Evolutionary conservation across 2,329 filamentous ascomycete genomes (phyloP).

Genomic region (Dothiorella sarmentorum): DNA sequence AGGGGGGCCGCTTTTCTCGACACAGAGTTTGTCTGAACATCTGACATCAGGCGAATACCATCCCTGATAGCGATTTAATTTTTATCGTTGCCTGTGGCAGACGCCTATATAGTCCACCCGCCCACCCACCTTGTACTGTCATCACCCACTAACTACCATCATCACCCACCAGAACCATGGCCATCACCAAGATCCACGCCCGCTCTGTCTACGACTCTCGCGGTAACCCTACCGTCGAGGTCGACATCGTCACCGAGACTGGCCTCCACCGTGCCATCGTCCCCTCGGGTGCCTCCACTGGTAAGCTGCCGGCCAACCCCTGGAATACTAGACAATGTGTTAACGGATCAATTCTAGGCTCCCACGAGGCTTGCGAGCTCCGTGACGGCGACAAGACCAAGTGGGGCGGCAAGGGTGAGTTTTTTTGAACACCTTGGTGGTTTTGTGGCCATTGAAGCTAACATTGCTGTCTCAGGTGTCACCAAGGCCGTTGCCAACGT

Average conservation of each 20-base stretch:
- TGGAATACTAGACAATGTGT: conserved; percentile 17
- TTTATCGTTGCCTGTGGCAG: not conserved
- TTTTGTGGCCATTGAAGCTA: not conserved
- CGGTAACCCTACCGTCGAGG: conserved; percentile 96
- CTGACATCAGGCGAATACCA: conserved; percentile 18
- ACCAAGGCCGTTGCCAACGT: conserved; percentile 55
- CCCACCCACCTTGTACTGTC: not conserved
- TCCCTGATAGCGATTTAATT: conserved; percentile 16
- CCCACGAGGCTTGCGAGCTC: conserved; percentile 53
- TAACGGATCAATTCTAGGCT: conserved; percentile 33
- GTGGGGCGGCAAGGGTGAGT: conserved; percentile 52
- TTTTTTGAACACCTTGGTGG: not conserved
- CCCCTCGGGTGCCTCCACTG: conserved; percentile 92
- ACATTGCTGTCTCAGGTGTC: conserved; percentile 39
- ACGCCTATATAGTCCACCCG: not conserved
- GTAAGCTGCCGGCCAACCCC: conserved; percentile 48
- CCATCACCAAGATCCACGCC: conserved; percentile 56
- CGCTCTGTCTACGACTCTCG: conserved; percentile 96
- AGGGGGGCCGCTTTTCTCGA: conserved; percentile 18
- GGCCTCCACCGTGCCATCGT: conserved; percentile 97
- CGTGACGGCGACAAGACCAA: conserved; percentile 52
- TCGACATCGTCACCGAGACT: conserved; percentile 93
- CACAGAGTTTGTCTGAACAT: conserved; percentile 17
- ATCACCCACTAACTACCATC: conserved; percentile 1
- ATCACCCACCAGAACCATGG: conserved; percentile 59